Evolutionary conservation across 768 basidiomycete species (phyloP).

Genomic region (Leccinum olivaceopallidum): DNA sequence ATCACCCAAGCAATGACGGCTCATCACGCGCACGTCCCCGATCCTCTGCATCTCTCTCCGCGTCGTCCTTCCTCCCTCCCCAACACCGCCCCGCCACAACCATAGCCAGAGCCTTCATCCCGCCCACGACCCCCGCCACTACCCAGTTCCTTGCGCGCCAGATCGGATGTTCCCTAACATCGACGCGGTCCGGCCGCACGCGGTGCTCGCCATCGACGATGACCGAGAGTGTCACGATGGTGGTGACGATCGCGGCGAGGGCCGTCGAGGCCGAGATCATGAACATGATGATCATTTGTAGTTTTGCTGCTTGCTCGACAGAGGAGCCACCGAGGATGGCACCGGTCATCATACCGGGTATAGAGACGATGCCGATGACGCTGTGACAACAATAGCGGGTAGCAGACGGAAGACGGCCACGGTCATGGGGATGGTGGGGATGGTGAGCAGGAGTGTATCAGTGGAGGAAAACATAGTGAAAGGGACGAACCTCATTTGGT

Average conservation of each 20-base stretch:
- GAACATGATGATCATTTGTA: slow-evolving; percentile 95
- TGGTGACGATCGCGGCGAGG: slow-evolving; percentile 66
- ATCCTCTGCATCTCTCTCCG: not conserved
- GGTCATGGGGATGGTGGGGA: not conserved
- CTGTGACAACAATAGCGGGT: slow-evolving; percentile 32
- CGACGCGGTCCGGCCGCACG: slow-evolving; percentile 63
- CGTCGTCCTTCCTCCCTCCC: not conserved
- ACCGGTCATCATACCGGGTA: slow-evolving; percentile 91
- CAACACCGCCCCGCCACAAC: slow-evolving; percentile 9
- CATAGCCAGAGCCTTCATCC: slow-evolving; percentile 3
- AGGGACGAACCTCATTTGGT: slow-evolving; percentile 71
- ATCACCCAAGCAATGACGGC: slow-evolving; percentile 20
- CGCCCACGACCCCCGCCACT: slow-evolving; percentile 19
- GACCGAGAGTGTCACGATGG: slow-evolving; percentile 57
- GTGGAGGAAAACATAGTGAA: not conserved
- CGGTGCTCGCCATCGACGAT: slow-evolving; percentile 71
- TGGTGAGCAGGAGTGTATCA: not conserved
- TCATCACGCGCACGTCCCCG: not conserved
- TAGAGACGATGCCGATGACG: slow-evolving; percentile 75
- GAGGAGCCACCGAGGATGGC: slow-evolving; percentile 85
- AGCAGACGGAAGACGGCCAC: not conserved
- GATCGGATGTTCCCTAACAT: slow-evolving; percentile 33
- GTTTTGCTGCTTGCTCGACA: slow-evolving; percentile 79
- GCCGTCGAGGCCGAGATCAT: slow-evolving; percentile 83
- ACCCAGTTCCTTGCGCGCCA: slow-evolving; percentile 38